Evolutionary conservation across 345 rosid genomes (phyloP), one percentile per base, ranked within the genome.

Genomic region (Excoecaria agallocha): DNA sequence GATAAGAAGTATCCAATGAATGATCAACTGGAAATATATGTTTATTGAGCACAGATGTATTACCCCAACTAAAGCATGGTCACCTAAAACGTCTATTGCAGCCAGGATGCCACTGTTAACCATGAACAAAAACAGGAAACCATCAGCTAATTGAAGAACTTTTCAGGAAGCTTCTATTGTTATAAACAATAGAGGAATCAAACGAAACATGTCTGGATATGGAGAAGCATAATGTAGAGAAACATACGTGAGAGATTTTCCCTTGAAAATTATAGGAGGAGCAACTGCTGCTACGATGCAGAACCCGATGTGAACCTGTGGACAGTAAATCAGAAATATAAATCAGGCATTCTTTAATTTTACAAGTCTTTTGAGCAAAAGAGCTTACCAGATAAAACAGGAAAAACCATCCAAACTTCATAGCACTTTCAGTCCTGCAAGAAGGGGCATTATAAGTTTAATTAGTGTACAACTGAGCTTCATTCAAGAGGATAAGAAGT

Each of bases 231-330:
- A 5, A 39, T 15, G 48, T 59, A 12, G 9, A 46, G 59, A 67
- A 62, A 59, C 83, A 37, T 80, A 80, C 83, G 80, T 72, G 48
- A 80, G 39, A 67, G 83, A 80, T 62, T 80, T 80, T 61, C 83
- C 83, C 66, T 76, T 72, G 80, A 80, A 80, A 72, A 76, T 2
- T 15, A 76, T 76, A 22, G 83, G 83, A 63, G 83, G 83, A 72
- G 83, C 83, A 55, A 76, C 77, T n/a, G 83, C 83, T 17, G 83
- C 83, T n/a, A 80, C 16, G 7, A 80, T 76, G 74, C 83, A 80
- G 80, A 80, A 80, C 66, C 77, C 77, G 49, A 80, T 72, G 43
- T 80, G 83, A 72, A 76, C 19, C 83, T 80, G 77, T 24, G 48
- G 30, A 51, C 11, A 41, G 43, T 22, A 39, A 35, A 45, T 46